Conservation (phyloP, 208 protist genomes). For the Trypanosoma scelopori region DNA sequence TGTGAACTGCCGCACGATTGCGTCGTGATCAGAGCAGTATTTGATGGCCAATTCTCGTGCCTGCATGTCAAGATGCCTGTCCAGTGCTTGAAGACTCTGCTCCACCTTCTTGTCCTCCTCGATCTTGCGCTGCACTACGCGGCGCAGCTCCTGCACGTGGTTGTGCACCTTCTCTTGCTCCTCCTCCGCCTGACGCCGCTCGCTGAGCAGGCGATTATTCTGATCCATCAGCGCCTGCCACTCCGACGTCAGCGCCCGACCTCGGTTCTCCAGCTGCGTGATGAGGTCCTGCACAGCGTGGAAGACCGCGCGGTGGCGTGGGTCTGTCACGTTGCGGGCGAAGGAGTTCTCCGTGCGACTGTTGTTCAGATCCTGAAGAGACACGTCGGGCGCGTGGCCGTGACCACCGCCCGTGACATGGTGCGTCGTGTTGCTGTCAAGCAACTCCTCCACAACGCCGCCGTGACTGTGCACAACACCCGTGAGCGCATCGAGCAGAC, state of each 20-base stretch:
- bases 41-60: conserved; percentile 79
- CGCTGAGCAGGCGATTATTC: conserved; percentile 47
- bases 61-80: conserved; percentile 74
- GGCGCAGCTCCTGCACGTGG: conserved; percentile 67
- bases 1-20: conserved; percentile 71
- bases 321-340: conserved; percentile 12
- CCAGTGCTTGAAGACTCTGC: conserved; percentile 62
- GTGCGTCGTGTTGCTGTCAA: background rate
- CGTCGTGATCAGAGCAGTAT: conserved; percentile 79
- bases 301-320: conserved; percentile 18
- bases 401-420: background rate
- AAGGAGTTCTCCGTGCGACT: conserved; percentile 21
- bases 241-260: conserved; percentile 31
- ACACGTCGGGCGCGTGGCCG: conserved; percentile 22
- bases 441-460: conserved; percentile 32
- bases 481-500: conserved; percentile 44
- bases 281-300: conserved; percentile 29
- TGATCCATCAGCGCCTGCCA: conserved; percentile 52
- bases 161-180: conserved; percentile 61
- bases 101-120: conserved; percentile 74
- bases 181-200: conserved; percentile 15
- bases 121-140: conserved; percentile 72
- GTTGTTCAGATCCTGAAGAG: conserved; percentile 38
- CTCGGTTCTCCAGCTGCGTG: conserved; percentile 24
- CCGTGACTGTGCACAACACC: conserved; percentile 40